Conservation (phyloP, 257 asterid species). For the Anisodus acutangulus region DNA sequence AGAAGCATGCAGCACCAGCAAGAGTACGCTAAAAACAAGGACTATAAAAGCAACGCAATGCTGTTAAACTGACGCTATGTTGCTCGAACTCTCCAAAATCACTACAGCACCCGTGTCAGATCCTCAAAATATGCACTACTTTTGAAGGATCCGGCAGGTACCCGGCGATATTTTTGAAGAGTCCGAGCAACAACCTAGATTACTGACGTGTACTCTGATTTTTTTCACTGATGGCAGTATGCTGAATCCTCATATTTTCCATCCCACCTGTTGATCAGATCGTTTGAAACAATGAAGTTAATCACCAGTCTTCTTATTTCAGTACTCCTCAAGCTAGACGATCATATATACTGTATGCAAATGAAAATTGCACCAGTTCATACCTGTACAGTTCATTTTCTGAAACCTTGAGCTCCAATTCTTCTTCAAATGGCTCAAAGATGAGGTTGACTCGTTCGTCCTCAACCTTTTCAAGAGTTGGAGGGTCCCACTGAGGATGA, state of each 20-base stretch:
- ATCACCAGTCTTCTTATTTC: background rate
- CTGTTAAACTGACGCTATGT: background rate
- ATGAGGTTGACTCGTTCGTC: constrained; percentile 54
- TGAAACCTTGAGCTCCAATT: constrained; percentile 78
- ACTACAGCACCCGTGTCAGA: background rate
- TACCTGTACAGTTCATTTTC: constrained; percentile 70
- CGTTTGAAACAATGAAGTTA: background rate
- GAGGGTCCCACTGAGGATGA: constrained; percentile 71
- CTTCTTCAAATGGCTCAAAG: constrained; percentile 67
- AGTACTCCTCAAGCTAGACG: background rate
- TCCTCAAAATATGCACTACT: background rate
- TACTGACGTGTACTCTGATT: constrained; percentile 28
- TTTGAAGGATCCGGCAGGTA: background rate
- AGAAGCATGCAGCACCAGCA: background rate
- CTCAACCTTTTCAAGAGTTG: constrained; percentile 57
- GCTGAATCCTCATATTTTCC: constrained; percentile 73
- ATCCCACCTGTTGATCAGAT: constrained; percentile 61
- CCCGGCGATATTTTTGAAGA: background rate
- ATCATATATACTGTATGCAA: background rate
- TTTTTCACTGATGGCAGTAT: constrained; percentile 37
- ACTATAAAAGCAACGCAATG: background rate
- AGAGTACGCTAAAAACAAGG: background rate
- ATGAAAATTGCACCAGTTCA: constrained; percentile 7
- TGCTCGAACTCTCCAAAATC: background rate
- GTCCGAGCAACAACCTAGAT: background rate